Evolutionary conservation across 768 basidiomycete species (phyloP).

Genomic region (Termitomyces eurrhizus): DNA sequence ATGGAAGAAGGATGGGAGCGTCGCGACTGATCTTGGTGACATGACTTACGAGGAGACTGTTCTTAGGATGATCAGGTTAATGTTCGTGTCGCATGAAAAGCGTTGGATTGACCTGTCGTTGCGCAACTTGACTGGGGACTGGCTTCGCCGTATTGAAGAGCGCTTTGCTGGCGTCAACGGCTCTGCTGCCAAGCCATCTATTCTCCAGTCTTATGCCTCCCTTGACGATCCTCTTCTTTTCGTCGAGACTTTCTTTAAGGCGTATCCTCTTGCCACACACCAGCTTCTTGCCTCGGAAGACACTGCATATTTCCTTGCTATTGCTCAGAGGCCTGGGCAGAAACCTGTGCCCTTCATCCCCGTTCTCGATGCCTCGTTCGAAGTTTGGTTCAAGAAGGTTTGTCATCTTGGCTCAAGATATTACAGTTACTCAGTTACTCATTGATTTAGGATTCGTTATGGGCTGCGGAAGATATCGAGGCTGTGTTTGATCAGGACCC

Average conservation of each 20-base stretch:
- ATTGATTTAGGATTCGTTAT: slow-evolving; percentile 77
- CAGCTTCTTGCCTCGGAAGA: slow-evolving; percentile 94
- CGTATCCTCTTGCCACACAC: slow-evolving; percentile 75
- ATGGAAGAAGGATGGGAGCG: slow-evolving; percentile 86
- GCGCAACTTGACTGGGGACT: slow-evolving; percentile 93
- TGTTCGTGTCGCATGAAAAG: slow-evolving; percentile 88
- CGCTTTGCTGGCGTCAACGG: slow-evolving; percentile 90
- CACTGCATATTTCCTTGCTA: slow-evolving; percentile 92
- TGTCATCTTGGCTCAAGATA: neutral
- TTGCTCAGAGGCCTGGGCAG: slow-evolving; percentile 93
- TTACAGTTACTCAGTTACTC: neutral
- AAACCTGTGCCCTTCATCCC: slow-evolving; percentile 99
- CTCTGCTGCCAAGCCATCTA: slow-evolving; percentile 69
- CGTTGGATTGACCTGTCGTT: slow-evolving; percentile 93
- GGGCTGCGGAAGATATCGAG: slow-evolving; percentile 97
- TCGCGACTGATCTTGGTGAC: slow-evolving; percentile 83
- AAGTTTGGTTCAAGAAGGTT: slow-evolving; percentile 99
- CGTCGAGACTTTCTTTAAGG: slow-evolving; percentile 77
- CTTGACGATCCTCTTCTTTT: slow-evolving; percentile 82
- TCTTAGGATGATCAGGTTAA: slow-evolving; percentile 85
- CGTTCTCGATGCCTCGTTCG: slow-evolving; percentile 87
- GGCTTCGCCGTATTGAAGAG: slow-evolving; percentile 94
- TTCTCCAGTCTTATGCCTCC: slow-evolving; percentile 77
- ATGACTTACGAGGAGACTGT: slow-evolving; percentile 99
- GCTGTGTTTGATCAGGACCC: slow-evolving; percentile 99